Evolutionary conservation across 148 eudicot species (phyloP), one percentile per base, ranked within the genome.

Genomic region (Rhododendron ferrugineum): DNA sequence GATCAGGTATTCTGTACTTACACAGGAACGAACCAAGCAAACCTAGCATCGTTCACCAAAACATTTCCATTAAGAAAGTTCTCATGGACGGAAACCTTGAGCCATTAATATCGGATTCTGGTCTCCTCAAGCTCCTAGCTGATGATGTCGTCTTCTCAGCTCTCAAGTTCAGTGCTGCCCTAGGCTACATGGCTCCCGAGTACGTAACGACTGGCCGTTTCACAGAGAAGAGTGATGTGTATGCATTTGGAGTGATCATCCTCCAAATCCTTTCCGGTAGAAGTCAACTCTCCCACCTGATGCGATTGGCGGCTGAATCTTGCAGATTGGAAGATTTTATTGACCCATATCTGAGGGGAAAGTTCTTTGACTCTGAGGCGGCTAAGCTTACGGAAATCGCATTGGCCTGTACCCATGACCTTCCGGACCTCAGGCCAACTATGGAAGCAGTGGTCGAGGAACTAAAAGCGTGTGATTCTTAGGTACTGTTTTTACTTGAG

Each of bases 111-210:
- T 80, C 89, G 5, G 98, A 95, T 78, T 92, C 95, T 4, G 99
- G 98, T 46, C 87, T 97, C 36, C 91, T 94, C 74, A 92, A 95
- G 90, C 97, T 97, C 78, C 95, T 97, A 58, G 98, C 99, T 0
- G 98, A 95, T 80, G 99, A 97, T 84, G 90, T 91, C 30, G 92
- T 94, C 79, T 97, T 90, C 87, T 97, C 99, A 0, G 96, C 94
- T 62, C 91, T 97, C 85, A 97, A 97, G 83, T 91, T 93, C 78
- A 97, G 99, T 49, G 98, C 99, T 7, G 98, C 98, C 32, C 87
- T 97, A 88, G 98, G 99, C 42, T 97, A 94, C 90, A 88, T 97
- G 87, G 98, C 98, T 7, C 99, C 99, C 0, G 99, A 97, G 81
- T 97, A 97, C 89, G 85, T 97, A 23, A 95, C 96, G 78, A 97